Evolutionary conservation across 2,329 filamentous ascomycete genomes (phyloP).

Genomic region (Colletotrichum sp.): DNA sequence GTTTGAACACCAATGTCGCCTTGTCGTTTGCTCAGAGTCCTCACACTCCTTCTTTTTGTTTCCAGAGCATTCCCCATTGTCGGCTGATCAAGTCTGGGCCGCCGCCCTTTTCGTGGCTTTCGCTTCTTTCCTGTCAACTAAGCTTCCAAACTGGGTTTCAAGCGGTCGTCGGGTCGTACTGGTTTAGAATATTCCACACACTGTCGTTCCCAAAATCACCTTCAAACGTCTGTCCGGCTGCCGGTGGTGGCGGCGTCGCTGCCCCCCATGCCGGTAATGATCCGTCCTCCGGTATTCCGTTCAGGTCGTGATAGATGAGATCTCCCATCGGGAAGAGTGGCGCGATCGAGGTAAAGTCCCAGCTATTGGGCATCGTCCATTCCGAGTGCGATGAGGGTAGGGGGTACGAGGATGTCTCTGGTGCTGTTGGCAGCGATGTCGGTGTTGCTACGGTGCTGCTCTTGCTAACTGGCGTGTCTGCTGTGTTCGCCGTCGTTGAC

Average conservation of each 20-base stretch:
- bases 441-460: slow-evolving; percentile 17
- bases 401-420: slow-evolving; percentile 27
- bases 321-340: slow-evolving; percentile 64
- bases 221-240: slow-evolving; percentile 50
- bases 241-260: slow-evolving; percentile 22
- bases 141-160: background rate
- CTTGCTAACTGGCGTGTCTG: slow-evolving; percentile 20
- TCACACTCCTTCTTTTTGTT: background rate
- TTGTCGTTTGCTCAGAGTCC: slow-evolving; percentile 11
- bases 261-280: slow-evolving; percentile 26
- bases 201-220: slow-evolving; percentile 61
- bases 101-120: background rate
- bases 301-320: slow-evolving; percentile 61
- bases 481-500: slow-evolving; percentile 12
- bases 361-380: slow-evolving; percentile 48
- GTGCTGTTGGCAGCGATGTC: slow-evolving; percentile 22
- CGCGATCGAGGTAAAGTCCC: slow-evolving; percentile 56
- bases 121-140: background rate
- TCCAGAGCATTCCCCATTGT: background rate
- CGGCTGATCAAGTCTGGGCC: background rate
- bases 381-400: slow-evolving; percentile 13
- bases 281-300: slow-evolving; percentile 39
- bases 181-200: slow-evolving; percentile 62
- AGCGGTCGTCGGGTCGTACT: slow-evolving; percentile 37
- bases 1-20: background rate